Conservation (phyloP, 2,329 filamentous ascomycete species). For the Talaromyces sp. region DNA sequence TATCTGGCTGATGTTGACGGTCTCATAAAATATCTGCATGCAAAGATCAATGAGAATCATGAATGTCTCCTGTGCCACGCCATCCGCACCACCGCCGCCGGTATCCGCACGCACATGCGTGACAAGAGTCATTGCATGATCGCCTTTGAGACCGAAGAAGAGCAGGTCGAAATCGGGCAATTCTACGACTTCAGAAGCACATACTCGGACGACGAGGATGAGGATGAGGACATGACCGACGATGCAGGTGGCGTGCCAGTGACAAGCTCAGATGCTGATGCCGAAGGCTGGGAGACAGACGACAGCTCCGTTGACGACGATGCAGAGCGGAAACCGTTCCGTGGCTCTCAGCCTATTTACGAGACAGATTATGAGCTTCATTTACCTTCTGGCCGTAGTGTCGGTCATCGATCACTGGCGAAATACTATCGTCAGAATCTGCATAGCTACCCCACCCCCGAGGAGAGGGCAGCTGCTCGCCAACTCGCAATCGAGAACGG, state of each 20-base stretch:
- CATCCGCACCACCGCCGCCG: constrained; percentile 71
- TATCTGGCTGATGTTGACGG: constrained; percentile 83
- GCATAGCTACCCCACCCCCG: constrained; percentile 73
- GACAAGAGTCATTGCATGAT: constrained; percentile 98
- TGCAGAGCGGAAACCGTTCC: constrained; percentile 72
- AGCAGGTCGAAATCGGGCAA: constrained; percentile 91
- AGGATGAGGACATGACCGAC: constrained; percentile 53
- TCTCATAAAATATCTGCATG: constrained; percentile 72
- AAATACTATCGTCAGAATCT: constrained; percentile 93
- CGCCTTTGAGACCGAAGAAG: constrained; percentile 80
- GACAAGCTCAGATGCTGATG: constrained; percentile 45
- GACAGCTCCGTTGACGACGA: constrained; percentile 74
- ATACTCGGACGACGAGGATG: constrained; percentile 75
- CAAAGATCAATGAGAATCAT: constrained; percentile 74
- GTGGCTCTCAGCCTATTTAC: constrained; percentile 72
- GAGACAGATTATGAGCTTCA: constrained; percentile 93
- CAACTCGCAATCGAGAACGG: constrained; percentile 57
- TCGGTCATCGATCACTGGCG: constrained; percentile 83
- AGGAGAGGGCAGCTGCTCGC: constrained; percentile 69
- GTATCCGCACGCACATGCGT: constrained; percentile 93
- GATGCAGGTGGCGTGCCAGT: constrained; percentile 64
- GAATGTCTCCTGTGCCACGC: constrained; percentile 90
- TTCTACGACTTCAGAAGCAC: constrained; percentile 97
- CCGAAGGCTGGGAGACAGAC: constrained; percentile 94
- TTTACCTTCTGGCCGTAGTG: constrained; percentile 81